Conservation (phyloP, 345 rosid species). For the Arabidopsis suecica region DNA sequence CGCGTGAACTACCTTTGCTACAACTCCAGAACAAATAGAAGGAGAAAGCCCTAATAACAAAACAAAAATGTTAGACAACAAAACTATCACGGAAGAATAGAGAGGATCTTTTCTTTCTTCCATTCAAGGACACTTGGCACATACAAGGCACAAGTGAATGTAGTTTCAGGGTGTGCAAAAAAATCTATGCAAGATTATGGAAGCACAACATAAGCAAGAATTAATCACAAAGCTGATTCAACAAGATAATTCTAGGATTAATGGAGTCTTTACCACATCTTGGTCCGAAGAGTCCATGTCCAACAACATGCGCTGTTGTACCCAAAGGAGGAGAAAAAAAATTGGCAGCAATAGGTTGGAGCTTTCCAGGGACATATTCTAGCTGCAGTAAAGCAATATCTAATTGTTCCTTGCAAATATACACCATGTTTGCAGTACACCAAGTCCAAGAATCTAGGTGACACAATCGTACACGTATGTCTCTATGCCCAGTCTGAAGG, state of each 20-base stretch:
- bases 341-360: slow-evolving; percentile 58
- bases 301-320: slow-evolving; percentile 74
- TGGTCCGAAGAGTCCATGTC: slow-evolving; percentile 91
- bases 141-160: slow-evolving; percentile 1
- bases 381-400: slow-evolving; percentile 90
- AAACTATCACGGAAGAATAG: slow-evolving; percentile 9
- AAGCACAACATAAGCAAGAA: slow-evolving; percentile 5
- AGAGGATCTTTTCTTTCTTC: slow-evolving; percentile 17
- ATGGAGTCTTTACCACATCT: slow-evolving; percentile 66
- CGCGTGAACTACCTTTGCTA: slow-evolving; percentile 78
- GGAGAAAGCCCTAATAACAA: slow-evolving; percentile 65
- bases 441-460: slow-evolving; percentile 75
- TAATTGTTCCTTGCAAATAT: slow-evolving; percentile 75
- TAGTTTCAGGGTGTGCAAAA: slow-evolving; percentile 10
- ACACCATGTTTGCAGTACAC: slow-evolving; percentile 75
- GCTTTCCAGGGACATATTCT: slow-evolving; percentile 59
- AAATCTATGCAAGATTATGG: slow-evolving; percentile 14
- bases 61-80: slow-evolving; percentile 21
- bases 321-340: slow-evolving; percentile 66
- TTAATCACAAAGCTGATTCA: slow-evolving; percentile 12
- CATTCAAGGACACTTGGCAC: not conserved
- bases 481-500: slow-evolving; percentile 48
- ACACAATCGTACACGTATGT: slow-evolving; percentile 74
- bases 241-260: slow-evolving; percentile 23
- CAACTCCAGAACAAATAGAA: slow-evolving; percentile 83